Conservation (phyloP, 306 rosid genomes). For the Elaeagnus macrophylla region DNA sequence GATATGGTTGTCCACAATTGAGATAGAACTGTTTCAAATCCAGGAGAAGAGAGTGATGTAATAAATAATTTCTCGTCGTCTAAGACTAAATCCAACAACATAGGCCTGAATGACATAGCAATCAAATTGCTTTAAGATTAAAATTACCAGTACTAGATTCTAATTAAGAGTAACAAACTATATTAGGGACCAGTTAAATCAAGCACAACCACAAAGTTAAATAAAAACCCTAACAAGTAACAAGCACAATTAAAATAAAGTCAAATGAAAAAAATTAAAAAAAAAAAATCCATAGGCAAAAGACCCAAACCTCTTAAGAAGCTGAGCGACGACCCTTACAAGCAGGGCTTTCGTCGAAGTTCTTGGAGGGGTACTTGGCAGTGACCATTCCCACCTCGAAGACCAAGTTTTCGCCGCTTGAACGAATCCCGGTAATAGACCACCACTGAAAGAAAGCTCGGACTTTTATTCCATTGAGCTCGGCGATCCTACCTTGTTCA, state of each 20-base stretch:
- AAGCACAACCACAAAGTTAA: background rate
- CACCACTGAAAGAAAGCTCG: conserved; percentile 83
- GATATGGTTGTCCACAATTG: no score
- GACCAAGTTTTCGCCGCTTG: conserved; percentile 71
- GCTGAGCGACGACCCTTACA: conserved; percentile 75
- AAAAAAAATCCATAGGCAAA: background rate
- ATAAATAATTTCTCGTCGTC: no score
- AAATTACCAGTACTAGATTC: no score
- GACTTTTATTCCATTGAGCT: conserved; percentile 73
- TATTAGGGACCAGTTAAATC: background rate
- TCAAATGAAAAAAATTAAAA: background rate
- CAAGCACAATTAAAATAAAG: conserved; percentile 3
- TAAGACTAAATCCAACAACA: no score
- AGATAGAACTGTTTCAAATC: no score
- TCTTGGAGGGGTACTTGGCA: conserved; percentile 71
- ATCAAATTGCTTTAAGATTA: no score
- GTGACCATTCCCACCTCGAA: conserved; percentile 84
- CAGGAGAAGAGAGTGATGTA: no score
- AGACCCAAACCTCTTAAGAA: conserved; percentile 47
- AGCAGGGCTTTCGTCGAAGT: conserved; percentile 54
- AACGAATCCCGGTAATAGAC: conserved; percentile 82
- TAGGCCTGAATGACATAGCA: no score
- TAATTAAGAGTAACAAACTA: background rate
- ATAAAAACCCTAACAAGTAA: conserved; percentile 1
- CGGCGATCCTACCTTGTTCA: conserved; percentile 50